Evolutionary conservation across 345 rosid genomes (phyloP), one percentile per base, ranked within the genome.

Genomic region (Stellera chamaejasme): DNA sequence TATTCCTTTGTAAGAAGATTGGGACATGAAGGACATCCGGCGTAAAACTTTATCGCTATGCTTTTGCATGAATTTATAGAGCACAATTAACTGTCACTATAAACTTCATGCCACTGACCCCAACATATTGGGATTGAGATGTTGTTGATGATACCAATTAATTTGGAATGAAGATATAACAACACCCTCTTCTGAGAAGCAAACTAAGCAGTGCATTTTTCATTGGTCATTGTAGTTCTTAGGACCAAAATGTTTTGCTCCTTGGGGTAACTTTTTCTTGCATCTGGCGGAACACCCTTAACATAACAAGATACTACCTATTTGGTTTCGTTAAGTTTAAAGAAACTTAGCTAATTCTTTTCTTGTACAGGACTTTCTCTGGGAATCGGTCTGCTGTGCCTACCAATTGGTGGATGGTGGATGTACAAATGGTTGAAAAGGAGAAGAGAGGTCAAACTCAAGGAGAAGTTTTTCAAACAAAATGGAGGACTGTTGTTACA

Each of bases 351-450:
- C 10, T 4, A n/a, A 1, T 25, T 10, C 11, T 27, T n/a, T 44
- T 11, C 2, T 36, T 10, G 2, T 26, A 15, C 59, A 52, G 59
- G 43, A 2, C 0, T 50, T 10, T 26, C 11, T 8, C 10, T 44
- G 2, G 50, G 26, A 0, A 12, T 59, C 12, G 69, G 63, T 15
- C 10, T 53, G 0, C 10, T 41, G 2, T 16, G 15, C 6, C 6
- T 59, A 15, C 3, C 32, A 3, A 1, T 59, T 19, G 59, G 58
- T 12, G 32, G 11, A 5, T 58, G 50, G 59, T 2, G 7, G 15
- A 3, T 42, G 10, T 66, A 53, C 64, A 66, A 46, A 25, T 12
- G 10, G 5, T 8, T 42, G 4, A 66, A 16, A 48, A 59, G 54
- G 27, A 59, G 59, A 6, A 43, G 36, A 41, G 23, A 47, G 13